Evolutionary conservation across 805 yeast species (phyloP).

Genomic region (Blastobotrys attinorum): DNA sequence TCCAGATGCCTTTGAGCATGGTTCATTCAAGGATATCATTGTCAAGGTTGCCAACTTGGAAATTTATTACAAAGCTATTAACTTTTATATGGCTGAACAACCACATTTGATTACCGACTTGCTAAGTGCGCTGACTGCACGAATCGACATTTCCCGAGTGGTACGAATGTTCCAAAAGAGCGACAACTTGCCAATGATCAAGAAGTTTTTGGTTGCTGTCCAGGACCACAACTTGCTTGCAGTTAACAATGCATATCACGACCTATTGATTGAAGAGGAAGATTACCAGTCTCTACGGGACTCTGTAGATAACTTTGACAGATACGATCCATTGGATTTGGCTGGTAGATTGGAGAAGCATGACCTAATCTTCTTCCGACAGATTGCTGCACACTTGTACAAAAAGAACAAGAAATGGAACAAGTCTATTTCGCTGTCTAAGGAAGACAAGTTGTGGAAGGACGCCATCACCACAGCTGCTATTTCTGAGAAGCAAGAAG

Average conservation of each 20-base stretch:
- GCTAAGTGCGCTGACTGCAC: conserved; percentile 73
- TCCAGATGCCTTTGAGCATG: conserved; percentile 87
- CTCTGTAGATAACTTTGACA: conserved; percentile 81
- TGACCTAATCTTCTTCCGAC: conserved; percentile 85
- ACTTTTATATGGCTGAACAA: conserved; percentile 86
- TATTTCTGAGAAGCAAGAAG: conserved; percentile 63
- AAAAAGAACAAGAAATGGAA: conserved; percentile 90
- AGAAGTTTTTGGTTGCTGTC: conserved; percentile 89
- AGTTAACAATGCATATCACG: conserved; percentile 94
- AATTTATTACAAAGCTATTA: conserved; percentile 94
- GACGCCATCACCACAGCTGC: conserved; percentile 93
- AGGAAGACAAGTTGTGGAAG: conserved; percentile 88
- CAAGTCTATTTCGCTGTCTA: conserved; percentile 80
- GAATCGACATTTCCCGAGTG: conserved; percentile 89
- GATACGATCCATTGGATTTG: conserved; percentile 85
- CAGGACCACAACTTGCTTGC: conserved; percentile 82
- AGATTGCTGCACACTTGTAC: conserved; percentile 89
- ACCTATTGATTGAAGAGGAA: conserved; percentile 89
- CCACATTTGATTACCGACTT: conserved; percentile 86
- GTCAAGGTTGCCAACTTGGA: conserved; percentile 94
- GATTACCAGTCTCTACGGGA: conserved; percentile 85
- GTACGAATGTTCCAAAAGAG: conserved; percentile 91
- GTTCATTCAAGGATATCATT: conserved; percentile 86
- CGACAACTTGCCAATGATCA: conserved; percentile 91
- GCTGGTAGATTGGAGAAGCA: conserved; percentile 93